phyloP scores from a whole-genome alignment of 371 early-diverging fungal species.

The Vairimorpha ceranae region DNA sequence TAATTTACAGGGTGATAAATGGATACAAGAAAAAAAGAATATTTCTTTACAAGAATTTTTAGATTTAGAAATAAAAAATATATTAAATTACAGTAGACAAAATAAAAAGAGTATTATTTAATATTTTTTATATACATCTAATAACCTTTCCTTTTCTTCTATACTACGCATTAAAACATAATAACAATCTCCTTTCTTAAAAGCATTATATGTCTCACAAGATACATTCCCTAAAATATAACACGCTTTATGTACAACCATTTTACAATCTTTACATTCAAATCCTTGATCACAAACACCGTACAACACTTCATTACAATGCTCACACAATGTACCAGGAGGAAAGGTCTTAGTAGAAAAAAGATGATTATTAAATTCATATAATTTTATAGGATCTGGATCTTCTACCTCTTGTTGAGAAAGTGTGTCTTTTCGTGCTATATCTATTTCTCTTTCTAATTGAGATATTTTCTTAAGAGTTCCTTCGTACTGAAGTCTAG shows the following conservation, averaged over 20 bases:
- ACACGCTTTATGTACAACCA: conserved; percentile 59
- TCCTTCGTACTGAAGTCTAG: conserved; percentile 54
- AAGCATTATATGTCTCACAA: conserved; percentile 60
- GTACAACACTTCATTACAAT: conserved; percentile 54
- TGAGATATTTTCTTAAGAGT: conserved; percentile 54
- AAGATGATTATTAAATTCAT: conserved; percentile 59
- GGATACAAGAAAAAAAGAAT: conserved; percentile 49
- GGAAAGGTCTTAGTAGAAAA: conserved; percentile 49
- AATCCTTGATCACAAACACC: conserved; percentile 51
- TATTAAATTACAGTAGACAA: no score
- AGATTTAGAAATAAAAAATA: conserved; percentile 14
- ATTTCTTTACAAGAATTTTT: conserved; percentile 14
- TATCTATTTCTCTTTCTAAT: conserved; percentile 49
- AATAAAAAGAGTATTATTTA: neutral
- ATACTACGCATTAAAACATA: conserved; percentile 51
- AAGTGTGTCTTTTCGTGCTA: conserved; percentile 31
- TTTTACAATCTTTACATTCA: conserved; percentile 60
- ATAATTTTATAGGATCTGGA: conserved; percentile 29
- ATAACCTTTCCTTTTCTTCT: conserved; percentile 61
- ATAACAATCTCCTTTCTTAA: conserved; percentile 52
- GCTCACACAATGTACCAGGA: conserved; percentile 49
- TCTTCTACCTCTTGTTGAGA: conserved; percentile 10
- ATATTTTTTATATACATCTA: conserved; percentile 28
- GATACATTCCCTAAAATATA: conserved; percentile 56
- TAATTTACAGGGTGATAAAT: conserved; percentile 66